Percentiles rank a stretch among this genome's conserved stretches.
Evolutionary conservation across 2,329 filamentous ascomycete genomes (phyloP).

Genomic region (Colletotrichum euphorbiae): DNA sequence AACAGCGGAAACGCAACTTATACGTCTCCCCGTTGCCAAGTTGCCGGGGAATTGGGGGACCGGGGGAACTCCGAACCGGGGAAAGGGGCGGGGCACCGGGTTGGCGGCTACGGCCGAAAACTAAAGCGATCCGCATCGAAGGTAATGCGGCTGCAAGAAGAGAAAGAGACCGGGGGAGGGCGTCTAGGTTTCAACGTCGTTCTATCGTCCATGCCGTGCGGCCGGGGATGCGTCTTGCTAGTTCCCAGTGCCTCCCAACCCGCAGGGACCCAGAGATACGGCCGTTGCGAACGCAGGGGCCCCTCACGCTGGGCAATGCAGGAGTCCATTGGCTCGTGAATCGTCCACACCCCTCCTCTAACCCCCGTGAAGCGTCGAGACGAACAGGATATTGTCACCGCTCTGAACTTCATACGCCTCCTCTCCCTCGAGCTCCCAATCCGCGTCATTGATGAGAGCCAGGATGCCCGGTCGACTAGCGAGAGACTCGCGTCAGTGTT

Average conservation of each 20-base stretch:
- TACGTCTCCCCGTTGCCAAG: slow-evolving; percentile 32
- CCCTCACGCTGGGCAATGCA: slow-evolving; percentile 2
- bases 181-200: slow-evolving; percentile 37
- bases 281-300: slow-evolving; percentile 31
- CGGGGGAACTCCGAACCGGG: slow-evolving; percentile 1
- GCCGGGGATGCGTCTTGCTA: slow-evolving; percentile 31
- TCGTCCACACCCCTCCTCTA: slow-evolving; percentile 54
- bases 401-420: slow-evolving; percentile 86
- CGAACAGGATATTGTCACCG: slow-evolving; percentile 92
- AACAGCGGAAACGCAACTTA: slow-evolving; percentile 31
- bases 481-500: slow-evolving; percentile 36
- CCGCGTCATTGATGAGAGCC: slow-evolving; percentile 95
- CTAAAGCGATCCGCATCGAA: slow-evolving; percentile 19
- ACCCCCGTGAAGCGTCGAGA: slow-evolving; percentile 95
- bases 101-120: slow-evolving; percentile 34
- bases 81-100: slow-evolving; percentile 6
- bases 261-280: slow-evolving; percentile 29
- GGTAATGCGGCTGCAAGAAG: slow-evolving; percentile 29
- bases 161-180: slow-evolving; percentile 21
- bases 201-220: slow-evolving; percentile 19
- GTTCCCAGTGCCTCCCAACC: slow-evolving; percentile 3
- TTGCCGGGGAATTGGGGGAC: not conserved
- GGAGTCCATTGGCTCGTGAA: slow-evolving; percentile 18
- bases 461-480: slow-evolving; percentile 91
- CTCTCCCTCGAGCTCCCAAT: slow-evolving; percentile 98